phyloP scores from a whole-genome alignment of 2,329 filamentous ascomycete genomes.

The Pezicula radicicola region DNA sequence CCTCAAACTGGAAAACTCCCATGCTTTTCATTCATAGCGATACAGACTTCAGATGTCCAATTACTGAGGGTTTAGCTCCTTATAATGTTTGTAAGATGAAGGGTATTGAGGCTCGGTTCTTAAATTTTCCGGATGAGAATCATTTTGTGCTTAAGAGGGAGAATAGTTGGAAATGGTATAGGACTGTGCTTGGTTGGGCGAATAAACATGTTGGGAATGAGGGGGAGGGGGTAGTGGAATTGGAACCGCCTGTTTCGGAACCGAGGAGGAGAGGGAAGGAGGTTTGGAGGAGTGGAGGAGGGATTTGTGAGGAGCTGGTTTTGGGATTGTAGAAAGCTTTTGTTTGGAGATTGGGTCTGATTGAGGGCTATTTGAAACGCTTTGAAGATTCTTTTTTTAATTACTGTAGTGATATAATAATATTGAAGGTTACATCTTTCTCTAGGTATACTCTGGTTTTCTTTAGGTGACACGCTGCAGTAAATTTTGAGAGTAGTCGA shows the following conservation, averaged over 20 bases:
- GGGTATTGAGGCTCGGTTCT: constrained; percentile 57
- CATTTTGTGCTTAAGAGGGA: constrained; percentile 84
- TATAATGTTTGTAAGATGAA: constrained; percentile 60
- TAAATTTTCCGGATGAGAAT: constrained; percentile 67
- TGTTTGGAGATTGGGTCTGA: no score
- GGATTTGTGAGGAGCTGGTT: no score
- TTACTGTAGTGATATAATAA: no score
- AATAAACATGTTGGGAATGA: constrained; percentile 31
- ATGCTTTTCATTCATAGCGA: constrained; percentile 86
- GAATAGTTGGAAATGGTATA: constrained; percentile 86
- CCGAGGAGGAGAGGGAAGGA: not conserved
- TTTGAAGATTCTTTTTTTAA: no score
- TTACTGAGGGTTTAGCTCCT: constrained; percentile 69
- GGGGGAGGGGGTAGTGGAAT: not conserved
- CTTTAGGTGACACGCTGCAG: no score
- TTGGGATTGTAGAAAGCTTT: no score
- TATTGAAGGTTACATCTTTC: no score
- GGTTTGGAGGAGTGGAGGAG: no score
- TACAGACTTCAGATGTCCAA: constrained; percentile 80
- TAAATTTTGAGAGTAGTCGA: no score
- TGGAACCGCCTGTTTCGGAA: not conserved
- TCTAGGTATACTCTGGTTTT: no score
- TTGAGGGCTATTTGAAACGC: no score
- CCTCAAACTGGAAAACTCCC: constrained; percentile 76
- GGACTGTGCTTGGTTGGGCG: constrained; percentile 75